Conservation (phyloP, 2,329 filamentous ascomycete genomes). For the Fusarium beomiforme region DNA sequence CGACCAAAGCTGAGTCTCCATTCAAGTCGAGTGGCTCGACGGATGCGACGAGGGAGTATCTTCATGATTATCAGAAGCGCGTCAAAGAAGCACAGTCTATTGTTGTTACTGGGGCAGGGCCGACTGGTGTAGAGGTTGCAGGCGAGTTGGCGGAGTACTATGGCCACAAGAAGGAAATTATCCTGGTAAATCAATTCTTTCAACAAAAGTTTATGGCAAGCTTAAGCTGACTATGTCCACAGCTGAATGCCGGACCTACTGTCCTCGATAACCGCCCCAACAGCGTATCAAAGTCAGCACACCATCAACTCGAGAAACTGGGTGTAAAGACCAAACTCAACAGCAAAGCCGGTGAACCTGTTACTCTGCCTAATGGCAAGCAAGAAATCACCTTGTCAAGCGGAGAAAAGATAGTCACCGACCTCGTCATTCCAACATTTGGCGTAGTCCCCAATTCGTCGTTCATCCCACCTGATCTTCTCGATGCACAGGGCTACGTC, state of each 20-base stretch:
- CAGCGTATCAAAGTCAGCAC: not conserved
- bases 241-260: not conserved
- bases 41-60: not conserved
- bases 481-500: not conserved
- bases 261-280: not conserved
- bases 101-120: not conserved
- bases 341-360: not conserved
- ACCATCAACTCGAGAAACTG: not conserved
- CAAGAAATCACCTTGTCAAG: not conserved
- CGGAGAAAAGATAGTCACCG: not conserved
- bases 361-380: not conserved
- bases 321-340: not conserved
- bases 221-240: not conserved
- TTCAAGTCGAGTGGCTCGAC: not conserved
- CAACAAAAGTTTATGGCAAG: fast-evolving
- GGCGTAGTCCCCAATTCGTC: not conserved
- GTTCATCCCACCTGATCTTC: not conserved
- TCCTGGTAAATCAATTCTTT: not conserved
- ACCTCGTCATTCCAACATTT: not conserved
- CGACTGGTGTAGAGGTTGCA: not conserved
- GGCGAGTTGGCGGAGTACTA: not conserved
- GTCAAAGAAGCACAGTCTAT: not conserved
- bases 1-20: not conserved
- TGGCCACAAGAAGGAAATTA: not conserved
- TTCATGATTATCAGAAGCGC: not conserved